Evolutionary conservation across 768 basidiomycete species (phyloP), one percentile per base, ranked within the genome.

Genomic region (Boletellus ananas): DNA sequence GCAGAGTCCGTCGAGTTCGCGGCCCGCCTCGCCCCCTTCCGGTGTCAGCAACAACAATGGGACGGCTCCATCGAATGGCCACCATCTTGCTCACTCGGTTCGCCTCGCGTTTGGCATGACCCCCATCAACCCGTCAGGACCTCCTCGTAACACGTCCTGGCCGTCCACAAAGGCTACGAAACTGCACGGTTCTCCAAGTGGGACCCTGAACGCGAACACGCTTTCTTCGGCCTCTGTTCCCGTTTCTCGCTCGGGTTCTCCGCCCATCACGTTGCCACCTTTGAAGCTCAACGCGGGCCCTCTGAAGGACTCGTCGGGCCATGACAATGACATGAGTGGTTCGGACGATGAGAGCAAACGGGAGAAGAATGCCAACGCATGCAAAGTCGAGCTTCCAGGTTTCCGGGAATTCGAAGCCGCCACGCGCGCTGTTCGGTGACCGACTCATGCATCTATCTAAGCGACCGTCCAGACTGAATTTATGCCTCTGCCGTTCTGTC

Each of bases 101-200:
- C 83, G 89, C 34, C 75, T 85, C 29, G 93, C 92, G 42, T 96
- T 96, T 56, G 90, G 88, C 4, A 94, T 94, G 89, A 93, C 92
- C 6, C 90, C 90, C 0, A 90, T 92, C 34, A 78, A 78, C 45
- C 52, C 62, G 17, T 51, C 56, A 7, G 59, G 55, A 25, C 55
- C 64, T 3, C 68, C 72, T 34, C 67, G 69, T 31, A 77, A 72
- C 49, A 68, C 69, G 18, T 69, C 75, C 17, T 72, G 70, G 65
- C 66, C 69, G 52, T 70, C 62, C 51, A 47, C 65, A 27, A 63
- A 59, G 43, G 29, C 41, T 23, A 25, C 44, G 47, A 58, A 50
- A 43, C 48, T 37, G 3, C 47, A 50, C 25, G 33, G 59, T 25
- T 56, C 52, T 18, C 42, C 62, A 18, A 34, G 39, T 17, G 23